phyloP scores from a whole-genome alignment of 306 rosid genomes.

The Castanopsis chinensis region DNA sequence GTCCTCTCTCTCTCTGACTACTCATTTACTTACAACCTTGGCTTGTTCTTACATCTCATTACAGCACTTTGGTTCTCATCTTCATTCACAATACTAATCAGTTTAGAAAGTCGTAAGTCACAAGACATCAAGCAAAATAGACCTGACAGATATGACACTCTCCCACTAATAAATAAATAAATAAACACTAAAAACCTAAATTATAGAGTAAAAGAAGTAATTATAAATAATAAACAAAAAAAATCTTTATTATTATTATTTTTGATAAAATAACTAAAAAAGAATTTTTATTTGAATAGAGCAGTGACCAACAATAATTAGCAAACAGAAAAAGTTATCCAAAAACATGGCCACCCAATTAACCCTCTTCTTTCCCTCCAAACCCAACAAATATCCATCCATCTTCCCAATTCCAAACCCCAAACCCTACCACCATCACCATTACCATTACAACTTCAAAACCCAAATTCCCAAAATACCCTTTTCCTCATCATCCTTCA shows the following conservation, averaged over 20 bases:
- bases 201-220: background rate
- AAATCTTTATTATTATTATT: background rate
- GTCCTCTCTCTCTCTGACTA: accelerated
- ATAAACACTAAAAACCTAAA: background rate
- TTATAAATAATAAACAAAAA: background rate
- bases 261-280: background rate
- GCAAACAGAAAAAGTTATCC: background rate
- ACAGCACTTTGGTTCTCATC: no score
- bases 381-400: conserved; percentile 4
- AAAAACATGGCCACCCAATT: conserved; percentile 32
- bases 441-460: background rate
- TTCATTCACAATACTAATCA: no score
- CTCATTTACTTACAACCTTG: no score
- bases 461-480: conserved; percentile 5
- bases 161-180: no score
- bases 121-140: no score
- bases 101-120: no score
- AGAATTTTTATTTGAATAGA: background rate
- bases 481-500: conserved; percentile 26
- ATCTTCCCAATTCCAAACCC: conserved; percentile 1
- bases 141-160: accelerated
- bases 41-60: no score
- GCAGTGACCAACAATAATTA: background rate
- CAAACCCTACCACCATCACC: conserved; percentile 1
- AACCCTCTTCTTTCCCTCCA: conserved; percentile 18